phyloP scores from a whole-genome alignment of 2,329 filamentous ascomycete genomes.

The Pyricularia pennisetigena region DNA sequence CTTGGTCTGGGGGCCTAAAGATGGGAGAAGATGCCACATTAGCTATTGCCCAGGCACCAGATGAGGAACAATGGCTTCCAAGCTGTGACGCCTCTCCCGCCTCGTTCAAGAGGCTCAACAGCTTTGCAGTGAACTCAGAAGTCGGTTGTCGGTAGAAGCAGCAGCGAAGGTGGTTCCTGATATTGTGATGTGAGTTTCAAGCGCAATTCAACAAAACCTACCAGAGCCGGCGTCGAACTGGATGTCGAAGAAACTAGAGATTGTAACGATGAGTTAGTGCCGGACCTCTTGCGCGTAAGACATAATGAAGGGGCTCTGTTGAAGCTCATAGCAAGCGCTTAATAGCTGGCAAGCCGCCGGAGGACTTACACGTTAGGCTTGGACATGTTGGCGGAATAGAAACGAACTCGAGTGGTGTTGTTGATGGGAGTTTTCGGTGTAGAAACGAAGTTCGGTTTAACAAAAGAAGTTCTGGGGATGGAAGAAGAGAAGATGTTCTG shows the following conservation, averaged over 20 bases:
- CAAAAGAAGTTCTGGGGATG: slow-evolving; percentile 22
- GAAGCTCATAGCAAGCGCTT: slow-evolving; percentile 2
- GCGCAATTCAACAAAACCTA: too few species aligned
- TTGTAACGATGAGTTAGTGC: not conserved
- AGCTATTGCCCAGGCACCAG: not conserved
- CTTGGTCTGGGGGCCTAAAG: slow-evolving; percentile 37
- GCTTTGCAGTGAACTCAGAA: too few species aligned
- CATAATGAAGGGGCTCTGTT: not conserved
- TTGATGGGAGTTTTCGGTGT: slow-evolving; percentile 19
- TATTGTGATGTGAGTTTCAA: too few species aligned
- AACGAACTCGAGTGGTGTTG: slow-evolving; percentile 19
- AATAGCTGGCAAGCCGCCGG: slow-evolving; percentile 6
- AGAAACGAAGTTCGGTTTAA: slow-evolving; percentile 20
- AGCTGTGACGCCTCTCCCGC: too few species aligned
- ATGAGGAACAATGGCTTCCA: not conserved
- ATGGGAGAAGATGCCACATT: not conserved
- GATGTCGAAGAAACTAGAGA: slow-evolving; percentile 58
- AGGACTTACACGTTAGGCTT: slow-evolving; percentile 58
- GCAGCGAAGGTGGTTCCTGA: too few species aligned
- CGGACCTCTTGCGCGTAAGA: not conserved
- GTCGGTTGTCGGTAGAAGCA: too few species aligned
- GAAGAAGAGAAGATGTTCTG: slow-evolving; percentile 19
- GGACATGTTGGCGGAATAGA: slow-evolving; percentile 22
- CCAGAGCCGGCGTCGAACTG: slow-evolving; percentile 24
- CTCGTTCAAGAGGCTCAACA: too few species aligned